These are phyloP conservation scores for Rhodotorula babjevae DNA, from an alignment of 768 basidiomycete species.

Conservation along the genomic window DNA sequence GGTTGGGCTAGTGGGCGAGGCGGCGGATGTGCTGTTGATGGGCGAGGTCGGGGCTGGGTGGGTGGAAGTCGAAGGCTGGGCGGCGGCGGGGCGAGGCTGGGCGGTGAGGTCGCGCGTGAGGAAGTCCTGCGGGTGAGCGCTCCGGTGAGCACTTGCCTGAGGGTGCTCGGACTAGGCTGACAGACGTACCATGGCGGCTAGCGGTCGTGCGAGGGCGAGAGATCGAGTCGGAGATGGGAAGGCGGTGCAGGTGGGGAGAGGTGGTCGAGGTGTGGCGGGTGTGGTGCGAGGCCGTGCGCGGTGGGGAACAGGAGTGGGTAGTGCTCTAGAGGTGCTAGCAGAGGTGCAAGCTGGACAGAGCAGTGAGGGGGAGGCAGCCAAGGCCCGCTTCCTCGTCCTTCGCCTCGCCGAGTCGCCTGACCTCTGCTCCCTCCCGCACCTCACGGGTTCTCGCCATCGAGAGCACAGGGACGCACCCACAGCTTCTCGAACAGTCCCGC, in stretches of 20 bases:
- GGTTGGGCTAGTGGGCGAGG: neutral
- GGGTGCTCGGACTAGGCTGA: too few relatives aligned
- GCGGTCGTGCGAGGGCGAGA: neutral
- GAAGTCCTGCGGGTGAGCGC: constrained; percentile 1
- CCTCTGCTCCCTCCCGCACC: neutral
- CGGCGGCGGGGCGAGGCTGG: neutral
- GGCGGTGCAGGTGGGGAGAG: neutral
- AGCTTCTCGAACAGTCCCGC: neutral
- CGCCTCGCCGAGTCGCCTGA: neutral
- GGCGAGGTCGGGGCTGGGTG: too few relatives aligned
- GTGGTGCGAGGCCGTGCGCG: neutral
- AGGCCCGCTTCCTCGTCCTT: neutral
- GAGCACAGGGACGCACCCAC: too few relatives aligned
- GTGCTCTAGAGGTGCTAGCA: neutral
- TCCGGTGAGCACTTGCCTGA: rapidly evolving
- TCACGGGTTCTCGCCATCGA: neutral
- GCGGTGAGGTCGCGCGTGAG: constrained; percentile 11
- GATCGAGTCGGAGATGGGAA: neutral
- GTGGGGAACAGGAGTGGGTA: neutral
- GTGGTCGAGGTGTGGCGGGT: neutral
- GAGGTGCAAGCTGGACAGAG: neutral
- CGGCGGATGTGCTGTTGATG: neutral
- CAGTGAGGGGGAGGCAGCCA: neutral
- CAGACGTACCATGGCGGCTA: neutral
- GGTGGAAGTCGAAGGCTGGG: neutral